Percentiles rank a stretch among this genome's conserved stretches.
phyloP scores from a whole-genome alignment of 2,329 filamentous ascomycete species.

The Fusarium fracticaudum region DNA sequence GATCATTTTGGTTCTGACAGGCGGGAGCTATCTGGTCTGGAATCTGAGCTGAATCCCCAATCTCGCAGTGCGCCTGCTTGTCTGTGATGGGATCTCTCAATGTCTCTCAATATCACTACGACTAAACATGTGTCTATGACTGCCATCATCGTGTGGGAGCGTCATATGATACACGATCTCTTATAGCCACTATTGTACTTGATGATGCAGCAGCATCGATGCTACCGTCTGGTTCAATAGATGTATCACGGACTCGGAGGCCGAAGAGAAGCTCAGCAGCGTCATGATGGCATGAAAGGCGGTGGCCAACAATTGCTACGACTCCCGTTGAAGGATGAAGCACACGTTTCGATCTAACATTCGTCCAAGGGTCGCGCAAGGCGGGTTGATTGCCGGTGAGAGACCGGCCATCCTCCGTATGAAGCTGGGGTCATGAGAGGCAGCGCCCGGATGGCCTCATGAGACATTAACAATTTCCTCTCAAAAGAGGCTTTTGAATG shows the following conservation, averaged over 20 bases:
- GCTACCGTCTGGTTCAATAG: background rate
- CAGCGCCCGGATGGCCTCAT: constrained; percentile 8
- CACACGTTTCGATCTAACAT: constrained; percentile 28
- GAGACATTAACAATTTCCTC: background rate
- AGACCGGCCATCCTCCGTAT: background rate
- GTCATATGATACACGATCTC: constrained; percentile 2
- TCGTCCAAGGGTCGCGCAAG: constrained; percentile 10
- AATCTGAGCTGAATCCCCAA: background rate
- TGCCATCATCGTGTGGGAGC: background rate
- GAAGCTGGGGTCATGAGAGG: background rate
- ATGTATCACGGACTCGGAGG: background rate
- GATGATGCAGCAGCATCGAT: background rate
- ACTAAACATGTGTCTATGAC: background rate
- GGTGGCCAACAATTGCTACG: background rate
- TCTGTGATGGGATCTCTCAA: background rate
- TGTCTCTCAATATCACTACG: background rate
- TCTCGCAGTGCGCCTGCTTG: background rate
- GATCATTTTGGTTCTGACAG: background rate
- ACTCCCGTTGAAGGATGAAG: constrained; percentile 4
- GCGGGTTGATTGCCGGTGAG: background rate
- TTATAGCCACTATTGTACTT: background rate
- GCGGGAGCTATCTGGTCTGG: background rate
- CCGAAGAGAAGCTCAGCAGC: background rate
- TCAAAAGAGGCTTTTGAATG: background rate
- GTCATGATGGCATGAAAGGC: constrained; percentile 16